A percentile compares a stretch with the other conserved stretches of the same genome.
phyloP scores from a whole-genome alignment of 163 green algal genomes.

The Chloromonas sp. region DNA sequence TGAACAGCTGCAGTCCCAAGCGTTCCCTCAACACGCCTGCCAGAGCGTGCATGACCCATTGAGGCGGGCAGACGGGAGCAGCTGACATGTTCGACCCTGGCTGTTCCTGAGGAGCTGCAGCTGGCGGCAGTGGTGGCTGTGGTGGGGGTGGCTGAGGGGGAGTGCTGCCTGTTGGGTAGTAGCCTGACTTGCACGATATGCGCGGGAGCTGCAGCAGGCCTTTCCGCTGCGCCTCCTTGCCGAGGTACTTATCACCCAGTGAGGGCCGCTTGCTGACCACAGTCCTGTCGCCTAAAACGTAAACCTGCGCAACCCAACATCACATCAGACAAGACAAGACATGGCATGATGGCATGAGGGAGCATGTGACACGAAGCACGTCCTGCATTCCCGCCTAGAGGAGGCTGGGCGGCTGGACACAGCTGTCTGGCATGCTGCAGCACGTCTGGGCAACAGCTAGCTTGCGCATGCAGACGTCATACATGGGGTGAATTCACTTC shows the following conservation, averaged over 20 bases:
- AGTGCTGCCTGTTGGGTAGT: not conserved
- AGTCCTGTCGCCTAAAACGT: conserved; percentile 44
- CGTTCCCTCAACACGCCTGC: conserved; percentile 27
- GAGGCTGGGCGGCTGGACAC: not conserved
- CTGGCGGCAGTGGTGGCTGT: not conserved
- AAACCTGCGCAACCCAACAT: conserved; percentile 35
- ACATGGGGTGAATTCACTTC: no score
- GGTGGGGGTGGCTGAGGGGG: not conserved
- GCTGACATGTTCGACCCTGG: not conserved
- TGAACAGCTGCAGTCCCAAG: conserved; percentile 57
- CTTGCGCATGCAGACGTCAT: no score
- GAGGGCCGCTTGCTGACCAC: conserved; percentile 43
- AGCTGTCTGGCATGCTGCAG: not conserved
- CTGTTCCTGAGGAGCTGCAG: no score
- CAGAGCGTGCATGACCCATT: conserved; percentile 39
- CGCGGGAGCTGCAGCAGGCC: conserved; percentile 42
- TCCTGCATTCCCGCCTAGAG: not conserved
- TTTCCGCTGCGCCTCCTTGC: not conserved
- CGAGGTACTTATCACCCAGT: conserved; percentile 35
- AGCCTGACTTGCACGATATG: conserved; percentile 38
- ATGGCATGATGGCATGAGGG: not conserved
- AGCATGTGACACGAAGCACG: not conserved
- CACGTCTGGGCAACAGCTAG: not conserved
- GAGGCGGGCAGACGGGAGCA: conserved; percentile 19
- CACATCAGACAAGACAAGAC: no score